phyloP scores from a whole-genome alignment of 352 stramenopile species.

The Phytopythium oedochilum region DNA sequence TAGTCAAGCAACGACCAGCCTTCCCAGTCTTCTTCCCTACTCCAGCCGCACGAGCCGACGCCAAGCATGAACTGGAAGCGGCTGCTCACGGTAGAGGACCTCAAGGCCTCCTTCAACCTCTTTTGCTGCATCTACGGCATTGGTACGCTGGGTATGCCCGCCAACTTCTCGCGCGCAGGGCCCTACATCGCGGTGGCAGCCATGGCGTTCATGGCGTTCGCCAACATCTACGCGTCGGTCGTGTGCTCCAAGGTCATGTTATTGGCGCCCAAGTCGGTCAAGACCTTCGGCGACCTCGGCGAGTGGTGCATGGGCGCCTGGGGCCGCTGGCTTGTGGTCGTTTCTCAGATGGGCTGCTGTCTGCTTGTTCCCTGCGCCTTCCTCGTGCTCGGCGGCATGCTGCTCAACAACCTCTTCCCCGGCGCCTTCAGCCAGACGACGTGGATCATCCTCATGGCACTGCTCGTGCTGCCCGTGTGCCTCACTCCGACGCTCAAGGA shows the following conservation, averaged over 20 bases:
- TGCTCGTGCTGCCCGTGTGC: conserved; percentile 38
- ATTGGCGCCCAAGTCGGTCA: conserved; percentile 44
- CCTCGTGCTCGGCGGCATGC: conserved; percentile 51
- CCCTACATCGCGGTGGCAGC: conserved; percentile 34
- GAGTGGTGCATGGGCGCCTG: conserved; percentile 46
- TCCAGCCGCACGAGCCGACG: too few relatives aligned
- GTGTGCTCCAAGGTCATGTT: conserved; percentile 52
- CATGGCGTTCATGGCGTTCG: conserved; percentile 50
- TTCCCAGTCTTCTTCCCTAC: too few relatives aligned
- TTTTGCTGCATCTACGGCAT: conserved; percentile 66
- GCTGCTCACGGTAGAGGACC: conserved; percentile 52
- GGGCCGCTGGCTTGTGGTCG: conserved; percentile 51
- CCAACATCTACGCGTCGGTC: conserved; percentile 54
- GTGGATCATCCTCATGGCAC: conserved; percentile 61
- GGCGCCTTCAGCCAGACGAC: conserved; percentile 33
- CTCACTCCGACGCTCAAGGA: conserved; percentile 61
- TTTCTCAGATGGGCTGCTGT: conserved; percentile 48
- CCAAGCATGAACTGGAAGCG: conserved; percentile 28
- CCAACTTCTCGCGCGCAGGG: conserved; percentile 55
- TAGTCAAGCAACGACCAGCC: too few relatives aligned
- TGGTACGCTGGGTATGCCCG: conserved; percentile 55
- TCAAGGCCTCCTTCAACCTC: conserved; percentile 60
- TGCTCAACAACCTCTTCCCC: conserved; percentile 44
- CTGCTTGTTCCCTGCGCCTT: conserved; percentile 46
- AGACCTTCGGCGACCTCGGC: conserved; percentile 57